A percentile compares a stretch with the other conserved stretches of the same genome.
phyloP scores from a whole-genome alignment of 176 grass and related monocot species.

The Triticum timopheevii region DNA sequence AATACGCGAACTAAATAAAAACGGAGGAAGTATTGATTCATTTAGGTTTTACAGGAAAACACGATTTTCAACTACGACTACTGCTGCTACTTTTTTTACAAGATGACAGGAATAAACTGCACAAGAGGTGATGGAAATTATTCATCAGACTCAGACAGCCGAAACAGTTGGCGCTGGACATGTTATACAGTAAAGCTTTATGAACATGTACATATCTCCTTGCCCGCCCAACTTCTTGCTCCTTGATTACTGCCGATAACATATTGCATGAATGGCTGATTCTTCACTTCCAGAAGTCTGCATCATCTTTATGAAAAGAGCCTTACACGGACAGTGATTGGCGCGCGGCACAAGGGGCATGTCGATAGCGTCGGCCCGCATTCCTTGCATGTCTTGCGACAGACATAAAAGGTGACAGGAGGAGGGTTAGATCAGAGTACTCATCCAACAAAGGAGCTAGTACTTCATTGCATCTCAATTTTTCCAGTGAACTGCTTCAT shows the following conservation, averaged over 20 bases:
- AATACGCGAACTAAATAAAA: too few relatives aligned
- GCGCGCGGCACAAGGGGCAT: constrained; percentile 74
- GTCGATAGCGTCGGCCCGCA: constrained; percentile 65
- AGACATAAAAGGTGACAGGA: background rate
- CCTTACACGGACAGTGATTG: constrained; percentile 67
- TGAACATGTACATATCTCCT: constrained; percentile 15
- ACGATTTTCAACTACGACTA: background rate
- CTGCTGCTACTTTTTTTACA: background rate
- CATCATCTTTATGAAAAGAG: constrained; percentile 47
- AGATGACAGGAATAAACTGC: background rate
- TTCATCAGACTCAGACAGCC: too few relatives aligned
- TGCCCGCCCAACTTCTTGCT: background rate
- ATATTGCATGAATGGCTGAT: background rate
- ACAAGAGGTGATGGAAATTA: constrained; percentile 12
- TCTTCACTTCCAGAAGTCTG: background rate
- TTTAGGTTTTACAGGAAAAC: background rate
- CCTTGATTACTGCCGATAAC: background rate
- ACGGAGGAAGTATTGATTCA: background rate
- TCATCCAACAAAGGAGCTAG: background rate
- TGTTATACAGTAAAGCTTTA: background rate
- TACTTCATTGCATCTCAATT: too few relatives aligned
- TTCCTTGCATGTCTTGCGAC: constrained; percentile 83
- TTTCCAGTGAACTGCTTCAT: background rate
- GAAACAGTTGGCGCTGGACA: background rate
- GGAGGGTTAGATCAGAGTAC: background rate